Percentiles rank a stretch among this genome's conserved stretches.
Conservation (phyloP, 1,139 yeast species). For the Pichia sp. region DNA sequence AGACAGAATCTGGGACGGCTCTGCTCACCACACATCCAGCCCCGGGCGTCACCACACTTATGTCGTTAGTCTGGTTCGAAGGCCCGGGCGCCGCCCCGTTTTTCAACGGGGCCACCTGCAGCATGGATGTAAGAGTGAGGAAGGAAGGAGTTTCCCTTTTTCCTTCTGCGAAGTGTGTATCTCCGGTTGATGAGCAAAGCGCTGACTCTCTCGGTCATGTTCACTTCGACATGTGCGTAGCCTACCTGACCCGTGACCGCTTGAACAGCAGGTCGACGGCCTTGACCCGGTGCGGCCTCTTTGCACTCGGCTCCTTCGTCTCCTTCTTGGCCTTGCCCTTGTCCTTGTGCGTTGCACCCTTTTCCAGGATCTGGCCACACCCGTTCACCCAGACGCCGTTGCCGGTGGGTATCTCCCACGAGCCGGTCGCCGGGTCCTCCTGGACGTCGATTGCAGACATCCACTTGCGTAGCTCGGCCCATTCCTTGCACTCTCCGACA, state of each 20-base stretch:
- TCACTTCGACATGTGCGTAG: conserved; percentile 14
- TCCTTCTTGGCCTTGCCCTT: background rate
- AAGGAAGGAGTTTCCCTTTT: no score
- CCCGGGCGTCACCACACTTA: conserved; percentile 15
- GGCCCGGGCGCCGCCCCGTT: conserved; percentile 8
- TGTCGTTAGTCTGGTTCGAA: conserved; percentile 13
- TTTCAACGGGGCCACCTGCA: conserved; percentile 7
- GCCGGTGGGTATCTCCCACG: conserved; percentile 11
- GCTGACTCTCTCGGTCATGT: conserved; percentile 19
- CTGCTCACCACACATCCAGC: conserved; percentile 9
- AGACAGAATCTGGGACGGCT: no score
- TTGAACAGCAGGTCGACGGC: conserved; percentile 14
- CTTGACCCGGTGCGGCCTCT: background rate
- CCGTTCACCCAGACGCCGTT: conserved; percentile 15
- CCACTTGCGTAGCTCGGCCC: conserved; percentile 12
- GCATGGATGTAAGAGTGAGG: conserved; percentile 9
- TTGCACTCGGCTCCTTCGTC: background rate
- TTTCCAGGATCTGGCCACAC: conserved; percentile 12
- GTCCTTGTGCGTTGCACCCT: background rate
- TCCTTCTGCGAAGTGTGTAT: conserved; percentile 15
- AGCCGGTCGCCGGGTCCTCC: background rate
- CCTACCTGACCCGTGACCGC: background rate
- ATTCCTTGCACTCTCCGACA: conserved; percentile 17
- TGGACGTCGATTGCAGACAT: conserved; percentile 1
- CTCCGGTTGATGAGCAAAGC: conserved; percentile 21